Percentiles rank a stretch among this genome's conserved stretches.
Conservation (phyloP, 2,329 filamentous ascomycete genomes). For the Fusarium liriodendri region DNA sequence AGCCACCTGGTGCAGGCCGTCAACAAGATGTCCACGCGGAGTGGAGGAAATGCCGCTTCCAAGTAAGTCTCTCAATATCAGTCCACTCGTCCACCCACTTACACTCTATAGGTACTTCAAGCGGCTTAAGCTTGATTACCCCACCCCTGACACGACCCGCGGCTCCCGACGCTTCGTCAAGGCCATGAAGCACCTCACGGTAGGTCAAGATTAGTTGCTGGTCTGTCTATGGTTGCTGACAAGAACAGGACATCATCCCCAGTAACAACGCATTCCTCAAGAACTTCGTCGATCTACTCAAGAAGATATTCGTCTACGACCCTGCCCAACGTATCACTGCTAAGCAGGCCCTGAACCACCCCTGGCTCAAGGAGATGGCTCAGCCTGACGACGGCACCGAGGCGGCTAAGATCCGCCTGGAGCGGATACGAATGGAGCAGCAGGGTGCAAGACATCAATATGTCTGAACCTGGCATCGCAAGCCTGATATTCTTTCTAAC, state of each 20-base stretch:
- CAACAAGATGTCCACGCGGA: slow-evolving; percentile 66
- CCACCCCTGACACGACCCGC: slow-evolving; percentile 70
- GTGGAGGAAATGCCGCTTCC: slow-evolving; percentile 69
- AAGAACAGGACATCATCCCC: slow-evolving; percentile 71
- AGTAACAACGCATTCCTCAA: slow-evolving; percentile 68
- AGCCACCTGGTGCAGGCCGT: slow-evolving; percentile 62
- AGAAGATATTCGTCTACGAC: slow-evolving; percentile 77
- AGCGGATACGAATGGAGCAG: slow-evolving; percentile 59
- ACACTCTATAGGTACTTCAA: slow-evolving; percentile 71
- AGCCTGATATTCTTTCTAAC: slow-evolving; percentile 38
- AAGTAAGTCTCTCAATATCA: slow-evolving; percentile 61
- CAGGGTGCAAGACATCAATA: slow-evolving; percentile 44
- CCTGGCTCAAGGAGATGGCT: slow-evolving; percentile 74
- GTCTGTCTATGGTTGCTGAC: slow-evolving; percentile 3
- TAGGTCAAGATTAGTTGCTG: slow-evolving; percentile 49
- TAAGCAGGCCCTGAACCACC: slow-evolving; percentile 73
- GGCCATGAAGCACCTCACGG: slow-evolving; percentile 76
- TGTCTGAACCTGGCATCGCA: slow-evolving; percentile 39
- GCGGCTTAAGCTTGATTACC: slow-evolving; percentile 73
- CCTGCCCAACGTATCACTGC: slow-evolving; percentile 74
- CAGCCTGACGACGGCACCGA: slow-evolving; percentile 75
- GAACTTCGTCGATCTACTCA: slow-evolving; percentile 72
- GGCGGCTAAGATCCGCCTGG: slow-evolving; percentile 71
- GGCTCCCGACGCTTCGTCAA: slow-evolving; percentile 75
- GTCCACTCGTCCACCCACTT: slow-evolving; percentile 25